Base-by-base conservation (phyloP, 306 rosid species). In the Styphnolobium japonicum region DNA sequence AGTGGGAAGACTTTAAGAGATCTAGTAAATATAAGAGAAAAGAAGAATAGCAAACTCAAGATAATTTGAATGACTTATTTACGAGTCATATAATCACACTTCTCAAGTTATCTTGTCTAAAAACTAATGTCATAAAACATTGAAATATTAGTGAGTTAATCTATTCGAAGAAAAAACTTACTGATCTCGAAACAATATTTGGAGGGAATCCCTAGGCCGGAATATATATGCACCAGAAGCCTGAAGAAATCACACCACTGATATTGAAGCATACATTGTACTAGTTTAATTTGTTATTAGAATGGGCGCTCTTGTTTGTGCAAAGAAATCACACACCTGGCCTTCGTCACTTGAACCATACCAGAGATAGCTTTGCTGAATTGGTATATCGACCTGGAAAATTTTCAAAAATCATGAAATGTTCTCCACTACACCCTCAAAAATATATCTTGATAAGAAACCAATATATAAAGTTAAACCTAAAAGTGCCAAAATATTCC, bases 151-250 rank as follows among this genome's bases (percentile, higher is more conserved):
- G 22, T 43, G 21, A 62, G 57, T 52, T 48, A 64, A 73, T n/a
- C n/a, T n/a, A n/a, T n/a, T n/a, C 34, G 4, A 16, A 49, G 49
- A 49, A 51, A 27, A 57, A 51, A 65, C 97, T 89, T 83, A 94
- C 98, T 18, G 91, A 82, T 94, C 92, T 90, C 62, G 98, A 91
- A 83, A 89, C 88, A 63, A 89, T 18, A 69, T 27, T 85, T 39
- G 94, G 93, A 72, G 87, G 83, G 49, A 89, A 51, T 14, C 88
- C 97, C 43, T 73, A 63, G 98, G 98, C 85, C 96, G 87, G 76
- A 94, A 94, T 77, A 94, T 90, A 72, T 94, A 94, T 45, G 98
- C 98, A 65, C 94, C 97, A 16, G 98, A 94, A 67, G 84, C 81
- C 89, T 94, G 16, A 67, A 83, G 76, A 77, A 43, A 76, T 71